Conservation (phyloP, 345 rosid genomes). For the Camelina sativa region DNA sequence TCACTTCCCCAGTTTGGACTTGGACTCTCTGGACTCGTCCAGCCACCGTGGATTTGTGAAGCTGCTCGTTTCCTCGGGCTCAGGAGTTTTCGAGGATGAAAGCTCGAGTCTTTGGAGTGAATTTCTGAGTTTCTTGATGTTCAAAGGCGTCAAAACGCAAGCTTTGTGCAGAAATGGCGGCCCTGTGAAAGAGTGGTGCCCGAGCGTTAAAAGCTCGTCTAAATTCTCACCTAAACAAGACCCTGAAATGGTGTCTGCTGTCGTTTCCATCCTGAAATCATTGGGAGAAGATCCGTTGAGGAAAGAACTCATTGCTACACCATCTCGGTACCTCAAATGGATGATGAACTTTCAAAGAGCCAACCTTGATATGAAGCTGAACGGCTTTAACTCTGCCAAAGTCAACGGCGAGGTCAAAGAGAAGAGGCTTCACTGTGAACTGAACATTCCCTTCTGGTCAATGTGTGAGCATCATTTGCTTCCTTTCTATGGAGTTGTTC, state of each 20-base stretch:
- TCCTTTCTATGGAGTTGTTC: slow-evolving; percentile 93
- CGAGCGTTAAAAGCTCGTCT: slow-evolving; percentile 51
- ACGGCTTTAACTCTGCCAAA: slow-evolving; percentile 50
- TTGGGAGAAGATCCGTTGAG: slow-evolving; percentile 91
- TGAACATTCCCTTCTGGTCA: slow-evolving; percentile 82
- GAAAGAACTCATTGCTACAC: slow-evolving; percentile 83
- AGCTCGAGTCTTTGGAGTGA: slow-evolving; percentile 70
- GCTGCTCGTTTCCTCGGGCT: slow-evolving; percentile 60
- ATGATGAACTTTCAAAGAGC: slow-evolving; percentile 76
- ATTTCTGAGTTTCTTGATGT: slow-evolving; percentile 63
- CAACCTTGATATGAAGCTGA: slow-evolving; percentile 65
- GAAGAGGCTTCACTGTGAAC: slow-evolving; percentile 59
- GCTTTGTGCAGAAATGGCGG: slow-evolving; percentile 41
- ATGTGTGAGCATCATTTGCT: slow-evolving; percentile 97
- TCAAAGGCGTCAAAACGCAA: slow-evolving; percentile 57
- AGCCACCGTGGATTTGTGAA: slow-evolving; percentile 64
- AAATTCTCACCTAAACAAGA: slow-evolving; percentile 47
- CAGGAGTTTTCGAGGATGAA: slow-evolving; percentile 76
- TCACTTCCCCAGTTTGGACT: slow-evolving; percentile 65
- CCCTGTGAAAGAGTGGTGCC: slow-evolving; percentile 65
- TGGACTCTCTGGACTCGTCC: slow-evolving; percentile 46
- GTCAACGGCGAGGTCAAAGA: slow-evolving; percentile 48
- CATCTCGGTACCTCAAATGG: slow-evolving; percentile 76
- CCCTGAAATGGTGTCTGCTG: slow-evolving; percentile 69
- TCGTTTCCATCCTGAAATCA: slow-evolving; percentile 67